Evolutionary conservation across 768 basidiomycete genomes (phyloP), one percentile per base, ranked within the genome.

Genomic region (Agaricus subrufescens): DNA sequence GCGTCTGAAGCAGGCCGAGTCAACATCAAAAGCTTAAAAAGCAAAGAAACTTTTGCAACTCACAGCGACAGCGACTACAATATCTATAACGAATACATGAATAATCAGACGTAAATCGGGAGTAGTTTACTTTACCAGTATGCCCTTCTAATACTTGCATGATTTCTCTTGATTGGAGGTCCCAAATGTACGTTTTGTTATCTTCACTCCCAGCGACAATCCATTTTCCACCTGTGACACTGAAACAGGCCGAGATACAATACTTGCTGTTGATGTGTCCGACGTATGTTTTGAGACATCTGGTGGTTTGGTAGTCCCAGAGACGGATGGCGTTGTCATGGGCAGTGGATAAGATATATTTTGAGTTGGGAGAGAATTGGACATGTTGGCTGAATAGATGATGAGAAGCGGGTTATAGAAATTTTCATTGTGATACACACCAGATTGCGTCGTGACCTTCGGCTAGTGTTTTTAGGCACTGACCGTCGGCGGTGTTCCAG

Each of bases 381-480:
- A 94, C 93, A 65, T 89, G 88, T 71, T 95, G 92, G 59, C 92
- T 92, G 64, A 46, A 15, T 5, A 19, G 45, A 11, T 15, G 46
- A 15, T 42, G 34, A 39, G 45, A 30, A 19, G 12, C 12, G 26
- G 49, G 45, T 37, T 12, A 25, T 3, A 8, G 23, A 1, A 23
- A 45, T 34, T 34, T 34, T 34, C 34, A 53, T 34, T 10, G 27
- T 19, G 29, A 43, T 23, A 67, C 74, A 14, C 65, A 92, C 89
- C 84, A 94, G 60, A 93, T 80, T 1, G 94, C 89, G 45, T 90
- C 84, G 50, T 89, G 85, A 15, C 91, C 91, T 71, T 97, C 94
- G 9, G 92, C 90, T 26, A 99, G 80, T 0, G 96, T 98, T 71
- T 97, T 98, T 29, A 99, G 80, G 70, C 96, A 99, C 65, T 98